These are phyloP conservation scores for Aaosphaeria arxii DNA, from an alignment of 2,329 filamentous ascomycete genomes.

Conservation along the genomic window DNA sequence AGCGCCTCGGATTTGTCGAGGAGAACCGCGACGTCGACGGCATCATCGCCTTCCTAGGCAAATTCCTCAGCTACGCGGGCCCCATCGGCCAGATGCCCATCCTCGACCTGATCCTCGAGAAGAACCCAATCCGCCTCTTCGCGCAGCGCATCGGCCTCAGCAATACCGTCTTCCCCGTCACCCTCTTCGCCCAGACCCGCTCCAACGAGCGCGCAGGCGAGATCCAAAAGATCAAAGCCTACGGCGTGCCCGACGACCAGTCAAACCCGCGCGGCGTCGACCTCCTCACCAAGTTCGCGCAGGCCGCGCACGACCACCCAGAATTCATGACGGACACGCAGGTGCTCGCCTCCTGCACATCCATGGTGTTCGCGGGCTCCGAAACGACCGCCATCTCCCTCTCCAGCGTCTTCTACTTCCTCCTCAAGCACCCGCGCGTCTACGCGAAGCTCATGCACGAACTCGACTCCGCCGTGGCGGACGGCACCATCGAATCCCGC, in stretches of 20 bases:
- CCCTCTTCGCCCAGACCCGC: constrained; percentile 66
- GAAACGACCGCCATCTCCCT: constrained; percentile 79
- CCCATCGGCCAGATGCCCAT: constrained; percentile 73
- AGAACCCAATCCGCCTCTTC: constrained; percentile 71
- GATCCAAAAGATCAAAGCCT: constrained; percentile 46
- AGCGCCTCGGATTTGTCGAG: constrained; percentile 73
- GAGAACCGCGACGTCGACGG: constrained; percentile 72
- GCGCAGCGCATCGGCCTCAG: constrained; percentile 65
- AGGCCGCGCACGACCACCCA: constrained; percentile 63
- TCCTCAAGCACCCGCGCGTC: constrained; percentile 61
- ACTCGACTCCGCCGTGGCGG: constrained; percentile 57
- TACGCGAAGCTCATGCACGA: constrained; percentile 59
- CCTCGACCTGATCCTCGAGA: constrained; percentile 66
- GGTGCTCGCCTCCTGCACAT: constrained; percentile 69
- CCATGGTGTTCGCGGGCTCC: constrained; percentile 69
- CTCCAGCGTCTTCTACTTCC: constrained; percentile 68
- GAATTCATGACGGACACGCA: constrained; percentile 69
- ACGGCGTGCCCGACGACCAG: constrained; percentile 36
- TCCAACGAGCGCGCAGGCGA: constrained; percentile 63
- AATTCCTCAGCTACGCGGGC: constrained; percentile 68
- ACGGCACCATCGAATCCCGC: constrained; percentile 46
- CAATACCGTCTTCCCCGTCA: constrained; percentile 69
- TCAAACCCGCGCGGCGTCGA: constrained; percentile 47
- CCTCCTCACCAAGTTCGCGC: constrained; percentile 69
- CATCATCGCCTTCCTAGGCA: constrained; percentile 63